These are phyloP conservation scores for Colletotrichum tropicale DNA, from an alignment of 2,329 filamentous ascomycete species.

Conservation along the genomic window DNA sequence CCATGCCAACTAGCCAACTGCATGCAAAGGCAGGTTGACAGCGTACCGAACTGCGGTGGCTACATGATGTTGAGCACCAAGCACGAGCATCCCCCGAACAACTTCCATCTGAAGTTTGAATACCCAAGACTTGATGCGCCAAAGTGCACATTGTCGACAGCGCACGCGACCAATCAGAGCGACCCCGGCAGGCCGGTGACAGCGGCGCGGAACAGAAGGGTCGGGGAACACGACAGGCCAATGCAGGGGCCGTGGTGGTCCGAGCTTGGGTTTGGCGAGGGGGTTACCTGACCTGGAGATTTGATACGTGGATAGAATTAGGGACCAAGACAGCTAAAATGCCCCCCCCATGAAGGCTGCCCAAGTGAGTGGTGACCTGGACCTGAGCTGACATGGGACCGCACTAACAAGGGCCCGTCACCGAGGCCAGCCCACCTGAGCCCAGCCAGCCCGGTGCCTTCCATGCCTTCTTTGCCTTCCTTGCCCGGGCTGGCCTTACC, in stretches of 20 bases:
- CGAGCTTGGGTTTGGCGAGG: slow-evolving; percentile 5
- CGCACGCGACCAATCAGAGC: neutral
- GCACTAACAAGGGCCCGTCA: slow-evolving; percentile 14
- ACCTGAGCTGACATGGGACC: neutral
- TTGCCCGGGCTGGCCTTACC: neutral
- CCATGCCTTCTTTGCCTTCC: neutral
- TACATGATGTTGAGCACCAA: neutral
- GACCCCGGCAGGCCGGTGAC: neutral
- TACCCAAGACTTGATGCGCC: neutral
- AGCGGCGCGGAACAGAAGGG: neutral
- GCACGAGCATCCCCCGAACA: neutral
- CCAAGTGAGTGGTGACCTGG: no score
- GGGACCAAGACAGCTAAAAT: neutral
- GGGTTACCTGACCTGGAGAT: neutral
- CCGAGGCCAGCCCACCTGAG: neutral
- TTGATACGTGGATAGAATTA: slow-evolving; percentile 1
- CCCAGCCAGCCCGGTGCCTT: neutral
- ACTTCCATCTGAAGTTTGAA: neutral
- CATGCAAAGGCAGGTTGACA: neutral
- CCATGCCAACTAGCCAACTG: neutral
- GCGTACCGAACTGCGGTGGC: neutral
- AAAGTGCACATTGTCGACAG: neutral
- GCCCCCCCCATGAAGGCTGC: neutral
- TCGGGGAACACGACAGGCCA: neutral
- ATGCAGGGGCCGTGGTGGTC: slow-evolving; percentile 12